Percentiles rank a stretch among this genome's conserved stretches.
Conservation (phyloP, 75 land plant species). For the Cupressus sempervirens region DNA sequence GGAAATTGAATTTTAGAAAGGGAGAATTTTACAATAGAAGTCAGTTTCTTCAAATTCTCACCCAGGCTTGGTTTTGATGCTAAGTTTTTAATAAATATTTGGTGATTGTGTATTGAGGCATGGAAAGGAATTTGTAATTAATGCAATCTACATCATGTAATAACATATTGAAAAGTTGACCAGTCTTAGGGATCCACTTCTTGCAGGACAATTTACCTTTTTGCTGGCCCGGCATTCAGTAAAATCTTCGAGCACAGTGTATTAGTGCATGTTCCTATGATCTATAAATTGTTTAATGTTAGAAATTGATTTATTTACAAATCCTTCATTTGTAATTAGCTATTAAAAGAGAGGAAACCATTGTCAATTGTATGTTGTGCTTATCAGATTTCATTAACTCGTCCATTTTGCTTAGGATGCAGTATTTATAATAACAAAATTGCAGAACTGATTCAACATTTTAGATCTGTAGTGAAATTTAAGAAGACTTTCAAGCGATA, state of each 20-base stretch:
- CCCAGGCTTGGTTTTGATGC: neutral
- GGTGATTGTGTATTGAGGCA: neutral
- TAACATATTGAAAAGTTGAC: neutral
- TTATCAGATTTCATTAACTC: neutral
- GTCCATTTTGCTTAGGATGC: no score
- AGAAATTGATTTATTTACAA: neutral
- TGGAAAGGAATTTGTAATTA: neutral
- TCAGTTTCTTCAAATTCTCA: neutral
- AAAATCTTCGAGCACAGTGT: no score
- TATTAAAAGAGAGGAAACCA: neutral
- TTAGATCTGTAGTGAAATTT: neutral
- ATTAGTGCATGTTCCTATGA: neutral
- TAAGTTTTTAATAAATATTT: neutral
- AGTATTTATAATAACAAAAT: neutral
- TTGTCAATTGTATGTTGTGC: neutral
- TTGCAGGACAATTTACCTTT: neutral
- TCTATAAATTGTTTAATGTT: no score
- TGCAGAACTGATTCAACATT: neutral
- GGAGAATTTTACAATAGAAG: neutral
- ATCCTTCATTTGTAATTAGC: neutral
- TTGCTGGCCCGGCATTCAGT: neutral
- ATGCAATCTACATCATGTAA: neutral
- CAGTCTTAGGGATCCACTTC: neutral
- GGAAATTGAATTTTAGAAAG: neutral
- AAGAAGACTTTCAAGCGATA: neutral